Conservation (phyloP, 2,329 filamentous ascomycete species). For the Phyllosticta capitalensis region DNA sequence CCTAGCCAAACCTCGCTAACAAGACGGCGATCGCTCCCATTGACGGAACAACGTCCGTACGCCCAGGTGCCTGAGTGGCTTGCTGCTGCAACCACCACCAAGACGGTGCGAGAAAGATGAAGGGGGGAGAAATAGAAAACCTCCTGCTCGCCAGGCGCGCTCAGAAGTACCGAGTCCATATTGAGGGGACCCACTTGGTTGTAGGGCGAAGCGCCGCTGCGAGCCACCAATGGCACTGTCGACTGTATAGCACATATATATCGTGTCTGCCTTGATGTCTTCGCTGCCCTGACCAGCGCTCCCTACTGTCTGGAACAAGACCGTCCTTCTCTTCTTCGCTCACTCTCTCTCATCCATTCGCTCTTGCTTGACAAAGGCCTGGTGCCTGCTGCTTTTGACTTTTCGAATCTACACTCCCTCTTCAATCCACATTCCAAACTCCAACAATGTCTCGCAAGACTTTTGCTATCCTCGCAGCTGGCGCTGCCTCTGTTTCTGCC, state of each 20-base stretch:
- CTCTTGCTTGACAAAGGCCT: not conserved
- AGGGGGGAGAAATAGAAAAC: not conserved
- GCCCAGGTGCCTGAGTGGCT: not conserved
- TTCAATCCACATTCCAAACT: not conserved
- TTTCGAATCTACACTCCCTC: not conserved
- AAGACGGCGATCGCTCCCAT: not conserved
- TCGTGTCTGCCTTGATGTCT: not conserved
- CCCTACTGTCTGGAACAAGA: not conserved
- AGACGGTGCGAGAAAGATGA: not conserved
- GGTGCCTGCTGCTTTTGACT: not conserved
- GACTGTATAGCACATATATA: slow-evolving; percentile 4
- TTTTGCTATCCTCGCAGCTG: slow-evolving; percentile 5
- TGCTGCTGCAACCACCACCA: not conserved
- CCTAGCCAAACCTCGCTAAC: not conserved
- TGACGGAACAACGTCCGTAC: not conserved
- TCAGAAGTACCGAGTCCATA: not conserved
- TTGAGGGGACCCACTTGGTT: not conserved
- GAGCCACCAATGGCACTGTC: not conserved
- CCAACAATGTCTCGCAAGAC: slow-evolving; percentile 8
- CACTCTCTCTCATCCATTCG: slow-evolving; percentile 1
- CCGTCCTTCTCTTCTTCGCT: slow-evolving; percentile 1
- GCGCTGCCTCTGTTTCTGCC: slow-evolving; percentile 3
- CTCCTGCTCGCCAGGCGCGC: not conserved
- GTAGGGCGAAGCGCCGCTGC: not conserved
- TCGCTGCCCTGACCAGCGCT: not conserved